Percentiles rank a stretch among this genome's conserved stretches.
Evolutionary conservation across 495 filamentous ascomycete species (phyloP).

Genomic region (Beverwykella pulmonaria): DNA sequence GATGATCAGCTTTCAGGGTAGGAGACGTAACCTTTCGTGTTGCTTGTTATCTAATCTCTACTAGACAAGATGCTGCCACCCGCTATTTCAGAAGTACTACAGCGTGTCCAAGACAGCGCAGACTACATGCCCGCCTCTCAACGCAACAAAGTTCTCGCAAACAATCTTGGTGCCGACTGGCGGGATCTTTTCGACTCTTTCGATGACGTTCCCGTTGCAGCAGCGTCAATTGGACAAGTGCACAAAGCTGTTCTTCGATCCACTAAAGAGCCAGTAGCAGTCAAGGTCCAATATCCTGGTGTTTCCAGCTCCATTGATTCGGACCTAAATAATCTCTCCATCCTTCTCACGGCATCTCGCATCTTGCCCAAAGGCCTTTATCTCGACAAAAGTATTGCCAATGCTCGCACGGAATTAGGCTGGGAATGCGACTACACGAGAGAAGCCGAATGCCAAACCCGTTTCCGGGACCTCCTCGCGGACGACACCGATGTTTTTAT

Average conservation of each 20-base stretch:
- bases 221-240: conserved; percentile 97
- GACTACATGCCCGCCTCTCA: conserved; percentile 98
- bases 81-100: conserved; percentile 81
- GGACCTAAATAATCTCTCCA: conserved; percentile 86
- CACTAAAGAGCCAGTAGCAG: conserved; percentile 75
- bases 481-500: conserved; percentile 72
- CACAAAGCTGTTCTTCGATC: conserved; percentile 82
- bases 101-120: conserved; percentile 92
- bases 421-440: conserved; percentile 98
- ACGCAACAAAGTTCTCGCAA: conserved; percentile 75
- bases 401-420: conserved; percentile 86
- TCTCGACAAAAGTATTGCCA: conserved; percentile 95
- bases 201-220: conserved; percentile 88
- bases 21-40: not conserved
- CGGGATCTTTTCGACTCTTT: conserved; percentile 80
- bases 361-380: conserved; percentile 90
- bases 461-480: conserved; percentile 71
- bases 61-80: conserved; percentile 86
- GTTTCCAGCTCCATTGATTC: conserved; percentile 94
- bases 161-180: conserved; percentile 85
- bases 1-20: conserved; percentile 93
- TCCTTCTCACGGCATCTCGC: conserved; percentile 85
- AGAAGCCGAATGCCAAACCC: conserved; percentile 76
- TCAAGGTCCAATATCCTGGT: conserved; percentile 98
- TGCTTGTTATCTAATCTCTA: not conserved